Conservation (phyloP, 1,139 yeast genomes). For the Saccharomyces hybrid region DNA sequence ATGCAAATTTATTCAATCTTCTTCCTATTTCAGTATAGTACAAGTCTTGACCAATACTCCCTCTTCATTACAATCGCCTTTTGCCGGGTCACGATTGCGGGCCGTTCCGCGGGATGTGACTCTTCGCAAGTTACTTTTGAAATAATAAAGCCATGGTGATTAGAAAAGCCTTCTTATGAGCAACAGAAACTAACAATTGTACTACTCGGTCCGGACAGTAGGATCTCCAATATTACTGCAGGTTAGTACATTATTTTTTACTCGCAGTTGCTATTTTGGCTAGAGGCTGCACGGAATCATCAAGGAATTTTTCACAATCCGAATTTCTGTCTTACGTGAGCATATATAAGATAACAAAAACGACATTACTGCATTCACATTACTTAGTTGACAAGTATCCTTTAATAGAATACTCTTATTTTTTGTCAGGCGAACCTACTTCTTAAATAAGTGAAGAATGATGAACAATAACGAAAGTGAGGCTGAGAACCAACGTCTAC, state of each 20-base stretch:
- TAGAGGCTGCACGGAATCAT: not conserved
- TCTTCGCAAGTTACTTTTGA: not conserved
- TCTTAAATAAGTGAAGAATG: not conserved
- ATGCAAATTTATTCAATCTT: not conserved
- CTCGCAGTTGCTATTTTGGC: not conserved
- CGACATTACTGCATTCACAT: not conserved
- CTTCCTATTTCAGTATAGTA: not conserved
- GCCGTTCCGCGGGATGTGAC: slow-evolving; percentile 1
- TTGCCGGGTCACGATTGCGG: not conserved
- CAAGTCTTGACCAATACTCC: not conserved
- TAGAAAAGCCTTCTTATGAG: not conserved
- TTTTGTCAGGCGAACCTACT: not conserved
- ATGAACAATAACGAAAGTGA: not conserved
- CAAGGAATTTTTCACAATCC: not conserved
- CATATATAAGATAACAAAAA: not conserved
- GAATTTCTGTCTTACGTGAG: not conserved
- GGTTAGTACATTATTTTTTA: not conserved
- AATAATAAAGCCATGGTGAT: not conserved
- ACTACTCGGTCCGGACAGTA: not conserved
- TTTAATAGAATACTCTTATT: not conserved
- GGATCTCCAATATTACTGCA: not conserved
- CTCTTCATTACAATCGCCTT: not conserved
- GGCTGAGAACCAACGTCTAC: slow-evolving; percentile 14
- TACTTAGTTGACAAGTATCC: not conserved
- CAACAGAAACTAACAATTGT: not conserved